Conservation (phyloP, 176 grass and related monocot species). For the Carex littledalei region DNA sequence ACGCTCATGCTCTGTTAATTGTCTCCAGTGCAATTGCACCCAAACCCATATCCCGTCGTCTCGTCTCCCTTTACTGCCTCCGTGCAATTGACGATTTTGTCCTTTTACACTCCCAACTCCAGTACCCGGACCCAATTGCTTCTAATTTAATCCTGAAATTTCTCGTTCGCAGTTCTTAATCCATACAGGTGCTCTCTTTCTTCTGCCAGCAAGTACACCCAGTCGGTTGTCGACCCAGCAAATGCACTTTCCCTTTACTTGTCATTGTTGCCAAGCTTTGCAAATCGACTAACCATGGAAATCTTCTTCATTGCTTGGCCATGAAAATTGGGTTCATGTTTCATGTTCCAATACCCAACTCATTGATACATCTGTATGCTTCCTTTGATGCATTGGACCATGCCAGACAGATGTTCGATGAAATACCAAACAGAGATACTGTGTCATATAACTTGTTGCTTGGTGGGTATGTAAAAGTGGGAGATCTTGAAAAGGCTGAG, state of each 20-base stretch:
- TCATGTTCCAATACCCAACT: constrained; percentile 28
- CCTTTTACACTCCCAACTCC: constrained; percentile 22
- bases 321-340: constrained; percentile 33
- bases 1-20: constrained; percentile 3
- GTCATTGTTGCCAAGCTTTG: constrained; percentile 27
- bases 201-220: constrained; percentile 29
- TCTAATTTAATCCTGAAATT: constrained; percentile 18
- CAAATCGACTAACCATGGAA: constrained; percentile 21
- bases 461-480: constrained; percentile 29
- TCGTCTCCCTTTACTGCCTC: constrained; percentile 27
- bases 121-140: constrained; percentile 8
- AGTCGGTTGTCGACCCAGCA: constrained; percentile 26
- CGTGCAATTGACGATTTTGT: not conserved
- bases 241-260: constrained; percentile 29
- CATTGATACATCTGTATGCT: constrained; percentile 38
- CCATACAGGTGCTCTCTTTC: constrained; percentile 23
- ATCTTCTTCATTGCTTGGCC: constrained; percentile 36
- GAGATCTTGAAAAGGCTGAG: constrained; percentile 33
- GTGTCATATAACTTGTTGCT: constrained; percentile 35
- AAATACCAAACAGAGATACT: constrained; percentile 33
- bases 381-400: constrained; percentile 6
- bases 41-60: constrained; percentile 15
- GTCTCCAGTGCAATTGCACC: not conserved
- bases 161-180: constrained; percentile 12
- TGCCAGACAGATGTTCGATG: constrained; percentile 35